Conservation (phyloP, 352 stramenopile species). For the Pythium angustatum region DNA sequence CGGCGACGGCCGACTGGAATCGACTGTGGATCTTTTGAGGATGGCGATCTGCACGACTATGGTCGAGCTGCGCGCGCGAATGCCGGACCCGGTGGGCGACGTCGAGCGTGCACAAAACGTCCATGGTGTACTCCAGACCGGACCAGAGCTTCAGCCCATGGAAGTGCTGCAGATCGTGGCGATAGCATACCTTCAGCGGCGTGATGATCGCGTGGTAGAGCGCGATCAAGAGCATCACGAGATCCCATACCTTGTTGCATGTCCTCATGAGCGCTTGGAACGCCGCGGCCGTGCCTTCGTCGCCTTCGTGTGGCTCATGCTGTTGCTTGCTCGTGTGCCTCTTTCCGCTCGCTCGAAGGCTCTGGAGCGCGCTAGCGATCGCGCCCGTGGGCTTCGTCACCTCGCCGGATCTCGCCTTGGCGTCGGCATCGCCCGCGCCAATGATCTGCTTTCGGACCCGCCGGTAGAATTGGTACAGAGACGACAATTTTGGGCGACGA, state of each 20-base stretch:
- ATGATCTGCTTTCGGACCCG: slow-evolving; percentile 35
- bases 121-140: slow-evolving; percentile 52
- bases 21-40: slow-evolving; percentile 7
- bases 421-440: neutral
- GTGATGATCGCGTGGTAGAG: slow-evolving; percentile 47
- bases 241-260: slow-evolving; percentile 47
- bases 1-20: neutral
- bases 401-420: neutral
- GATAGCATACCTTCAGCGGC: slow-evolving; percentile 65
- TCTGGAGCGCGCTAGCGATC: slow-evolving; percentile 2
- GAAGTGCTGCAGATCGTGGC: slow-evolving; percentile 38
- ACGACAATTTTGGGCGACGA: slow-evolving; percentile 46
- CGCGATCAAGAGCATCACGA: slow-evolving; percentile 45
- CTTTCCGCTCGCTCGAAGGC: slow-evolving; percentile 7
- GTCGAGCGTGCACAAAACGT: slow-evolving; percentile 49
- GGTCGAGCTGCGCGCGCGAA: slow-evolving; percentile 17
- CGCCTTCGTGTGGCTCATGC: neutral
- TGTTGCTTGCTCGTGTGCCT: slow-evolving; percentile 7
- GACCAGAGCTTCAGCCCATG: slow-evolving; percentile 42
- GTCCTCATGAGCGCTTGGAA: slow-evolving; percentile 46
- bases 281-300: slow-evolving; percentile 28
- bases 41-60: neutral
- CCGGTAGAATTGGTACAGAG: slow-evolving; percentile 46
- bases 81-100: slow-evolving; percentile 39
- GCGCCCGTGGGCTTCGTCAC: neutral